Evolutionary conservation across 148 eudicot species (phyloP).

Genomic region (Chenopodium formosanum): DNA sequence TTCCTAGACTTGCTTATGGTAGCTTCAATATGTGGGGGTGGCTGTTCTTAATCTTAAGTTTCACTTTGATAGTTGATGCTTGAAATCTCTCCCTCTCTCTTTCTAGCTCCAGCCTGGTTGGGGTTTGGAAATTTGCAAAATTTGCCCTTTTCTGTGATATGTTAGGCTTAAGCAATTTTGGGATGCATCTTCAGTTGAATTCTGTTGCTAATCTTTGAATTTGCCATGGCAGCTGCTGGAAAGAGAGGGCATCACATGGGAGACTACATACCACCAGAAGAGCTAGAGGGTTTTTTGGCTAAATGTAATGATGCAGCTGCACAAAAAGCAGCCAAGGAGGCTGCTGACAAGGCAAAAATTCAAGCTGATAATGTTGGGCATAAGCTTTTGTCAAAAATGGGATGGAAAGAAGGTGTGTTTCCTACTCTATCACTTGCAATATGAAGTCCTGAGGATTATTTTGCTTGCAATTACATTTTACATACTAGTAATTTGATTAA

Average conservation of each 20-base stretch:
- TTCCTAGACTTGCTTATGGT: background rate
- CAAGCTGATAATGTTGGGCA: conserved; percentile 99
- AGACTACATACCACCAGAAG: conserved; percentile 90
- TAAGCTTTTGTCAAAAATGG: conserved; percentile 92
- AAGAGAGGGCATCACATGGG: conserved; percentile 99
- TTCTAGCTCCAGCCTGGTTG: too few species aligned
- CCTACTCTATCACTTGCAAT: background rate
- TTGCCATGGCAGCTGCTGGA: conserved; percentile 33
- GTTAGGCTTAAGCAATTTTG: background rate
- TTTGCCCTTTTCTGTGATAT: background rate
- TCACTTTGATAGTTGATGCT: background rate
- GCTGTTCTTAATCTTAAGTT: background rate
- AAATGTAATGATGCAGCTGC: conserved; percentile 79
- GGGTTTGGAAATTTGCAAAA: too few species aligned
- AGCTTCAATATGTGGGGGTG: background rate
- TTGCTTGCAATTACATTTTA: background rate
- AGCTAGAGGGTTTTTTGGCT: conserved; percentile 85
- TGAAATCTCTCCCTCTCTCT: background rate
- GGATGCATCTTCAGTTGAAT: background rate
- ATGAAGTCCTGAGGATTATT: background rate
- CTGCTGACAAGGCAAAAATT: conserved; percentile 68
- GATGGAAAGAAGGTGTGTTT: conserved; percentile 92
- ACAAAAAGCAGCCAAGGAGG: conserved; percentile 64
- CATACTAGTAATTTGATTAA: background rate
- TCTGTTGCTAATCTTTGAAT: background rate